Base-by-base conservation (phyloP, 495 filamentous ascomycete genomes). In the Penicillium paxilli region DNA sequence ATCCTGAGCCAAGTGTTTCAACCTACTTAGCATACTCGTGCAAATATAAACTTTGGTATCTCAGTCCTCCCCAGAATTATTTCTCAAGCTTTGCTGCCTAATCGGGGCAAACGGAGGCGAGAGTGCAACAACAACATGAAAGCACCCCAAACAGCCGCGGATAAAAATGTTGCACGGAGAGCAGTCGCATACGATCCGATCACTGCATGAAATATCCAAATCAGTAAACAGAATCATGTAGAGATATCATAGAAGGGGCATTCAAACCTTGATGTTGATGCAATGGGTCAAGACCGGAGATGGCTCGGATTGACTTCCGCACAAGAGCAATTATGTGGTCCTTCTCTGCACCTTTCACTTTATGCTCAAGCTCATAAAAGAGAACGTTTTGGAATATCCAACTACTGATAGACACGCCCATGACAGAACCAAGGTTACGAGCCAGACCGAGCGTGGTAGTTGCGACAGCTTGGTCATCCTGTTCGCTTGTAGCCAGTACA, bases 341-440 rank as follows among this genome's bases (percentile, higher is more conserved):
- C 51, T 80, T 85, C 11, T 81, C 70, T 0, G 74, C 69, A 1
- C 81, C 83, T 0, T 72, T 77, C 1, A 92, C 83, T 35, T 78
- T 74, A 38, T 67, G 54, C 0, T 83, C 68, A 1, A 93, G 73
- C 47, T 84, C 83, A 10, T 74, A 78, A 20, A 80, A 58, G 25
- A 93, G 74, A 3, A 79, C 75, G 64, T 92, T 92, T 68, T 93
- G 89, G 53, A 93, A 75, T 21, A 92, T 82, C 59, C 90, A 78
- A 62, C 86, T 90, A 51, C 84, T 87, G 24, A 77, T 73, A 4
- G 87, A 80, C 23, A 92, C 82, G 7, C 89, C 89, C 60, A 92
- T 76, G 2, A 92, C 87, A 40, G 75, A 79, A 9, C 88, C 89
- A 24, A 91, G 64, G 42, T 81, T 83, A 16, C 88, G 71, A 79